phyloP scores from a whole-genome alignment of 1,284 basidiomycete species.

The Takashimella tepidaria region DNA sequence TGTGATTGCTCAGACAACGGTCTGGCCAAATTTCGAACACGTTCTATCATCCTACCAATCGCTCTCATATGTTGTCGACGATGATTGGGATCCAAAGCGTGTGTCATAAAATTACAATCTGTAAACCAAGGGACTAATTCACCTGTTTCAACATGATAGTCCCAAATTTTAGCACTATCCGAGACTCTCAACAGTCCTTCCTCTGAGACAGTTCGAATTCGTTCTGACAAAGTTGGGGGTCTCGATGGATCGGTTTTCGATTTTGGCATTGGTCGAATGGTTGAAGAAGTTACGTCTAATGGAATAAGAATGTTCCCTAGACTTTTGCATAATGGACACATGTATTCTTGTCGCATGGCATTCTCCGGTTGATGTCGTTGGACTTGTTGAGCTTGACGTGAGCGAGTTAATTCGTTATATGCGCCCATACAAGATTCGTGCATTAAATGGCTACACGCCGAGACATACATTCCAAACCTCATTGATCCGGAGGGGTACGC shows the following conservation, averaged over 20 bases:
- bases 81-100: conserved; percentile 26
- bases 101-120: conserved; percentile 30
- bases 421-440: conserved; percentile 90
- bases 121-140: conserved; percentile 46
- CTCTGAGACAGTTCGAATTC: conserved; percentile 41
- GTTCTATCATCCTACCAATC: conserved; percentile 39
- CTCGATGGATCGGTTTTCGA: conserved; percentile 14
- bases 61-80: conserved; percentile 25
- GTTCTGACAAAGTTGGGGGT: conserved; percentile 30
- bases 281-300: conserved; percentile 50
- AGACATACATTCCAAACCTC: conserved; percentile 78
- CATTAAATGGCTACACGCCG: conserved; percentile 96
- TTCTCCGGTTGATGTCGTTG: conserved; percentile 94
- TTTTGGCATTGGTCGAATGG: conserved; percentile 16
- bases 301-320: conserved; percentile 92
- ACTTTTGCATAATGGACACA: conserved; percentile 98
- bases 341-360: conserved; percentile 85
- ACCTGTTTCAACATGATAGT: conserved; percentile 46
- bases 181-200: conserved; percentile 39
- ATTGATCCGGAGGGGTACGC: conserved; percentile 64
- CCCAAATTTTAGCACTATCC: conserved; percentile 45
- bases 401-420: conserved; percentile 80
- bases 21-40: conserved; percentile 35
- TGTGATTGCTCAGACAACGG: conserved; percentile 44
- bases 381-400: conserved; percentile 82